Evolutionary conservation across 2,329 filamentous ascomycete species (phyloP).

Genomic region (Curvularia sp.): DNA sequence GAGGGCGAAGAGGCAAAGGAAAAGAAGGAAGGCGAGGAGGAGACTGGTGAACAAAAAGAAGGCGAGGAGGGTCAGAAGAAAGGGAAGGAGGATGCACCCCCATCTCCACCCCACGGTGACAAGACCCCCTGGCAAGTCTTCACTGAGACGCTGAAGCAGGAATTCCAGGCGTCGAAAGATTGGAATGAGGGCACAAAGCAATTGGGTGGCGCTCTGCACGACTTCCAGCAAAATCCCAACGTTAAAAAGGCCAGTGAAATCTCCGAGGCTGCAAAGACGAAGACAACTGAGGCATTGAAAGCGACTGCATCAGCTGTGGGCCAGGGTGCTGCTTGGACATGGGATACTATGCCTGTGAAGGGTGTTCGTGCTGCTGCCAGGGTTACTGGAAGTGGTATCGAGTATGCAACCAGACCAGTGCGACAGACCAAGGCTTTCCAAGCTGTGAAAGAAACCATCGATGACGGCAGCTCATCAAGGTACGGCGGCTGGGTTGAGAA

Average conservation of each 20-base stretch:
- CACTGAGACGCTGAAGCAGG: slow-evolving; percentile 89
- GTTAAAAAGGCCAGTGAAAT: slow-evolving; percentile 85
- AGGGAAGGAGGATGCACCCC: slow-evolving; percentile 71
- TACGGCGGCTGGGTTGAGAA: slow-evolving; percentile 98
- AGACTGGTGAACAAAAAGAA: slow-evolving; percentile 56
- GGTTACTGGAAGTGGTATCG: slow-evolving; percentile 83
- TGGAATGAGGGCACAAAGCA: slow-evolving; percentile 99
- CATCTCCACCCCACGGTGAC: slow-evolving; percentile 94
- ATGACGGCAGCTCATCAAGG: slow-evolving; percentile 93
- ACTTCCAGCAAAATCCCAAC: slow-evolving; percentile 91
- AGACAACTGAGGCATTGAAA: slow-evolving; percentile 81
- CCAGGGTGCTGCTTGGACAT: slow-evolving; percentile 93
- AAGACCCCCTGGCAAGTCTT: slow-evolving; percentile 99
- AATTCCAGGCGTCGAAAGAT: slow-evolving; percentile 97
- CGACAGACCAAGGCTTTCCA: slow-evolving; percentile 95
- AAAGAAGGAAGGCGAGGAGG: slow-evolving; percentile 54
- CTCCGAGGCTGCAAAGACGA: slow-evolving; percentile 80
- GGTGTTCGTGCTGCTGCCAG: slow-evolving; percentile 86
- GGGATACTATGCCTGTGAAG: slow-evolving; percentile 94
- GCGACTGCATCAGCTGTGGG: slow-evolving; percentile 85
- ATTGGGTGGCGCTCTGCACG: slow-evolving; percentile 83
- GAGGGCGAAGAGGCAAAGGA: slow-evolving; percentile 53
- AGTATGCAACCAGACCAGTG: slow-evolving; percentile 94
- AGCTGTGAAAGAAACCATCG: slow-evolving; percentile 90
- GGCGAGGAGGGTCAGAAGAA: slow-evolving; percentile 59